phyloP scores from a whole-genome alignment of 2,329 filamentous ascomycete species.

The Fusarium circinatum region DNA sequence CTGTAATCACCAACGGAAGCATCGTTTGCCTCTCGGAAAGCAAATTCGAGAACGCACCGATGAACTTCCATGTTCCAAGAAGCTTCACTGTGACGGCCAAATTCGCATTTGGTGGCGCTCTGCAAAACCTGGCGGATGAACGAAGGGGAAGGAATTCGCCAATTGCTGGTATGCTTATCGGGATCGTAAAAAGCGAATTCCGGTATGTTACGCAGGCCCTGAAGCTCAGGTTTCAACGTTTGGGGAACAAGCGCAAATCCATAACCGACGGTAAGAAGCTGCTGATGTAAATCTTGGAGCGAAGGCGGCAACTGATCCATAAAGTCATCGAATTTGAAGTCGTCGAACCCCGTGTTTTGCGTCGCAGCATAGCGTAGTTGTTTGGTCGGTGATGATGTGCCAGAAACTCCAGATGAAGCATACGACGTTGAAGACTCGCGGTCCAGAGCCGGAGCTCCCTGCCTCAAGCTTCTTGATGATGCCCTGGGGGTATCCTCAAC shows the following conservation, averaged over 20 bases:
- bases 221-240: background rate
- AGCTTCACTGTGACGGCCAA: background rate
- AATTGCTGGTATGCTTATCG: background rate
- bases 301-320: background rate
- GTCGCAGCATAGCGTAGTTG: background rate
- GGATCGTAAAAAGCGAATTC: background rate
- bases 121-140: background rate
- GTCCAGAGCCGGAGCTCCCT: background rate
- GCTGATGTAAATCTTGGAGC: background rate
- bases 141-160: background rate
- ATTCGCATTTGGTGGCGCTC: background rate
- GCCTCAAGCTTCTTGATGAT: background rate
- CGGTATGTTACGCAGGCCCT: background rate
- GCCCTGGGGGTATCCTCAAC: background rate
- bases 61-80: background rate
- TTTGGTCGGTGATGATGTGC: background rate
- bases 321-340: background rate
- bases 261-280: background rate
- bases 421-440: background rate
- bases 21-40: background rate
- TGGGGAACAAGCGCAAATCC: background rate
- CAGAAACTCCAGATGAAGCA: background rate
- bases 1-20: background rate
- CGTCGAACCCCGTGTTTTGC: background rate
- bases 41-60: background rate